These are phyloP conservation scores for Singerocomus rubriflavus DNA, from an alignment of 1,284 basidiomycete genomes.

Conservation along the genomic window DNA sequence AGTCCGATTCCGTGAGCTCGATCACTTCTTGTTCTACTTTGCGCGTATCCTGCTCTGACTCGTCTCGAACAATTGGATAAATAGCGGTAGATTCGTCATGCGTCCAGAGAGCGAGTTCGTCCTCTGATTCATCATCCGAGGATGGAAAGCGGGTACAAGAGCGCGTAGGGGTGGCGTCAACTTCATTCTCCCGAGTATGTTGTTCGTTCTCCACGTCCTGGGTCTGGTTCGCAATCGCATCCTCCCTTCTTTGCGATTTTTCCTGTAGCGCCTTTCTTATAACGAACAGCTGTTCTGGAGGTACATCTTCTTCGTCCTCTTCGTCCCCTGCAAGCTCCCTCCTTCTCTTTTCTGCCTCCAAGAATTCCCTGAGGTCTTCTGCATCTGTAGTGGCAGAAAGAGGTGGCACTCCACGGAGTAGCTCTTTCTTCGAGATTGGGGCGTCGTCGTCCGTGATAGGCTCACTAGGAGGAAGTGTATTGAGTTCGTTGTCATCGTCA, in stretches of 20 bases:
- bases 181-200: slow-evolving; percentile 29
- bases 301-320: slow-evolving; percentile 31
- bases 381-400: slow-evolving; percentile 48
- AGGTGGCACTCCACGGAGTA: slow-evolving; percentile 40
- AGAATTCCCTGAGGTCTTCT: slow-evolving; percentile 60
- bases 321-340: slow-evolving; percentile 47
- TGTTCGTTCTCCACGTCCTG: slow-evolving; percentile 12
- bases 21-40: slow-evolving; percentile 30
- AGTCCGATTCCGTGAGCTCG: slow-evolving; percentile 37
- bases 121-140: slow-evolving; percentile 39
- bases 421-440: slow-evolving; percentile 30
- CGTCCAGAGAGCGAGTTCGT: slow-evolving; percentile 44
- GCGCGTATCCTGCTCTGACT: slow-evolving; percentile 13
- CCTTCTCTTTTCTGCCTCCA: slow-evolving; percentile 56
- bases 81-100: slow-evolving; percentile 38
- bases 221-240: slow-evolving; percentile 10
- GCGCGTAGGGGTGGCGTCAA: slow-evolving; percentile 21
- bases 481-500: slow-evolving; percentile 28
- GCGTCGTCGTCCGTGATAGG: slow-evolving; percentile 26
- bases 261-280: slow-evolving; percentile 20
- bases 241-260: slow-evolving; percentile 21
- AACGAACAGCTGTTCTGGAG: slow-evolving; percentile 14
- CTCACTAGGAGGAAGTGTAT: slow-evolving; percentile 23
- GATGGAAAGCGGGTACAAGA: slow-evolving; percentile 4
- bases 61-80: slow-evolving; percentile 20